A percentile compares a stretch with the other conserved stretches of the same genome.
Evolutionary conservation across 805 yeast species (phyloP).

Genomic region (Schizosaccharomyces lindneri): DNA sequence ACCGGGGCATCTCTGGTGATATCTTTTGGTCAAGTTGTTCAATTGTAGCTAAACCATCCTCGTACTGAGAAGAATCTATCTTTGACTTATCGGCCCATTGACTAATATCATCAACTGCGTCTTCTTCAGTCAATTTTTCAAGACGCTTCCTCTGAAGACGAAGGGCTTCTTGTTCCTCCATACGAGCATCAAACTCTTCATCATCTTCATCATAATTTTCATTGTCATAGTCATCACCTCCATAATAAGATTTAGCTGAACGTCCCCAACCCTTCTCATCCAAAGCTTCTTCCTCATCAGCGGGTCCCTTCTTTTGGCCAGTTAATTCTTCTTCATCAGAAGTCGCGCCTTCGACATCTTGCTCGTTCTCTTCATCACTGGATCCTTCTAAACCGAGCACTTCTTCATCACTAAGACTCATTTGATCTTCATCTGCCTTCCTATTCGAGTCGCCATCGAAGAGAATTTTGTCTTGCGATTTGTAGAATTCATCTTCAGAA

Average conservation of each 20-base stretch:
- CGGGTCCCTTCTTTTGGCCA: conserved; percentile 12
- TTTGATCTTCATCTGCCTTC: conserved; percentile 10
- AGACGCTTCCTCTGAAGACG: conserved; percentile 63
- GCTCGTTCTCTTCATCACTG: conserved; percentile 22
- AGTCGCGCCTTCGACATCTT: conserved; percentile 25
- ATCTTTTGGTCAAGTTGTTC: conserved; percentile 17
- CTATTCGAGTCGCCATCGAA: conserved; percentile 8
- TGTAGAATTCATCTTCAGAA: conserved; percentile 15
- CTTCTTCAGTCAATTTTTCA: conserved; percentile 50
- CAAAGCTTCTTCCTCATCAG: conserved; percentile 9
- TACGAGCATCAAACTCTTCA: conserved; percentile 54
- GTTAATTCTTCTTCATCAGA: conserved; percentile 19
- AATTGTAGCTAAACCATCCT: conserved; percentile 19
- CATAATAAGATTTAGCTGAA: conserved; percentile 13
- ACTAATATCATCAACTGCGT: conserved; percentile 45
- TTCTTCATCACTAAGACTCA: conserved; percentile 30
- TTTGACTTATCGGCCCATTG: conserved; percentile 36
- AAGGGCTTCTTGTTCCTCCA: conserved; percentile 67
- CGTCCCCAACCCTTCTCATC: conserved; percentile 18
- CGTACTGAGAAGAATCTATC: conserved; percentile 6
- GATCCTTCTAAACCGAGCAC: conserved; percentile 18
- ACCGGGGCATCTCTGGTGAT: conserved; percentile 23
- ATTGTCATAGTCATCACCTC: conserved; percentile 6
- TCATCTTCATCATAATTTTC: conserved; percentile 12
- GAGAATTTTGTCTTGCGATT: conserved; percentile 13